Conservation (phyloP, 2,329 filamentous ascomycete genomes). For the Chrysosporium queenslandicum region DNA sequence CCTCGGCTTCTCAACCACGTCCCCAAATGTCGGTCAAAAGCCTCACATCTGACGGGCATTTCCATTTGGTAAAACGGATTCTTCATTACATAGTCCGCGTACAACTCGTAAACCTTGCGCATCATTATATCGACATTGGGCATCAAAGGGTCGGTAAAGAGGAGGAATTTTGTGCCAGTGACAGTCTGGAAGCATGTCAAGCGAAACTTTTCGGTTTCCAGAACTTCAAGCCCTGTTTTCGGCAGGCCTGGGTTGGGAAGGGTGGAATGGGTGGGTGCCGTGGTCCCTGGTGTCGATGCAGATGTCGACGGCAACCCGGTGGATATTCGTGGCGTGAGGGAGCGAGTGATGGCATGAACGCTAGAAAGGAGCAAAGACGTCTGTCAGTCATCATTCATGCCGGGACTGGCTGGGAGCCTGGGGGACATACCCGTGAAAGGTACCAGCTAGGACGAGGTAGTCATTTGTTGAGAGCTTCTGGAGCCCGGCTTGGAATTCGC, state of each 20-base stretch:
- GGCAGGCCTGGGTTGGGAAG: slow-evolving; percentile 27
- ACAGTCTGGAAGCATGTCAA: slow-evolving; percentile 92
- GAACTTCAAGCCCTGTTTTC: slow-evolving; percentile 67
- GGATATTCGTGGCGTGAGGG: slow-evolving; percentile 40
- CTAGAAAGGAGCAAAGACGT: slow-evolving; percentile 26
- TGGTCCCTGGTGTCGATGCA: slow-evolving; percentile 27
- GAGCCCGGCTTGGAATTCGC: slow-evolving; percentile 77
- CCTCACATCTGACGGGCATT: slow-evolving; percentile 92
- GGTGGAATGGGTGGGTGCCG: slow-evolving; percentile 23
- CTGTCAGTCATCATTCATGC: neutral
- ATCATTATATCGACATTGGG: slow-evolving; percentile 74
- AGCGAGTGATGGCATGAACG: slow-evolving; percentile 55
- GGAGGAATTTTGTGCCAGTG: slow-evolving; percentile 87
- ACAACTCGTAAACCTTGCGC: slow-evolving; percentile 81
- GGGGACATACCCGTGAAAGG: slow-evolving; percentile 71
- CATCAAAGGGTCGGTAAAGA: slow-evolving; percentile 87
- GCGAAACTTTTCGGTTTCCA: slow-evolving; percentile 89
- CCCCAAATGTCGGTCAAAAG: slow-evolving; percentile 77
- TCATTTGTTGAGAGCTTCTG: slow-evolving; percentile 90
- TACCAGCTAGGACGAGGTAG: slow-evolving; percentile 91
- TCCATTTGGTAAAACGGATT: slow-evolving; percentile 97
- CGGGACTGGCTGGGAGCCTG: neutral
- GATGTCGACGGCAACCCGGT: slow-evolving; percentile 18
- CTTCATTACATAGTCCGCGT: slow-evolving; percentile 97
- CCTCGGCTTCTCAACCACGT: slow-evolving; percentile 61